Conservation (phyloP, 495 filamentous ascomycete species). For the Daldinia caldariorum region DNA sequence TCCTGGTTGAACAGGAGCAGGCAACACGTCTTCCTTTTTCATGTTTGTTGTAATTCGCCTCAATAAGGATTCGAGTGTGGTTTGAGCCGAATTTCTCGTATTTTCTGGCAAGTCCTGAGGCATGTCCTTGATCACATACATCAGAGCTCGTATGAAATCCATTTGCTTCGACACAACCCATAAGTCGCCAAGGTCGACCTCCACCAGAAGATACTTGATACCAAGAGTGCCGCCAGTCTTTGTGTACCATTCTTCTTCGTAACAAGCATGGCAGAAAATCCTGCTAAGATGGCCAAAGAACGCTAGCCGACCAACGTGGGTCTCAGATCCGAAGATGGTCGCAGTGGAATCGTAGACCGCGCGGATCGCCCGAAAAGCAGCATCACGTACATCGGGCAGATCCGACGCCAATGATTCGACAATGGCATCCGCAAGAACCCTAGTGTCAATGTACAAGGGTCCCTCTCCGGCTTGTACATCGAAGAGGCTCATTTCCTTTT, state of each 20-base stretch:
- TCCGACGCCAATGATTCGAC: conserved; percentile 89
- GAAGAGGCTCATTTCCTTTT: conserved; percentile 77
- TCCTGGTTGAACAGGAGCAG: conserved; percentile 46
- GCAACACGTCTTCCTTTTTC: conserved; percentile 79
- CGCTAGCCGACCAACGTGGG: conserved; percentile 73
- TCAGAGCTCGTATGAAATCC: conserved; percentile 84
- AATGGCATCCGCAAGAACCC: conserved; percentile 87
- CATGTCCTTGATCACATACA: conserved; percentile 98
- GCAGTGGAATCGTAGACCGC: conserved; percentile 80
- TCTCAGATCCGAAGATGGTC: conserved; percentile 78
- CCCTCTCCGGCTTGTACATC: conserved; percentile 88
- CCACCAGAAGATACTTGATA: conserved; percentile 81
- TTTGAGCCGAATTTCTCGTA: conserved; percentile 81
- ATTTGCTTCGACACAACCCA: conserved; percentile 85
- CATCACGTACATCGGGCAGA: conserved; percentile 77
- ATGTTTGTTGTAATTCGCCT: conserved; percentile 75
- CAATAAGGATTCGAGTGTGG: conserved; percentile 81
- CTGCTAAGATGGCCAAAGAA: conserved; percentile 85
- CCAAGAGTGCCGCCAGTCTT: conserved; percentile 92
- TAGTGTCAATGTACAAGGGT: conserved; percentile 80
- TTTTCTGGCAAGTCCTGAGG: conserved; percentile 88
- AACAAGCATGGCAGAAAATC: conserved; percentile 90
- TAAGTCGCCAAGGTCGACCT: conserved; percentile 80
- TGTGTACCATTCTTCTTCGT: conserved; percentile 97
- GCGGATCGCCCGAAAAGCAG: conserved; percentile 79